Conservation (phyloP, 768 basidiomycete species). For the Lentinula sp. region DNA sequence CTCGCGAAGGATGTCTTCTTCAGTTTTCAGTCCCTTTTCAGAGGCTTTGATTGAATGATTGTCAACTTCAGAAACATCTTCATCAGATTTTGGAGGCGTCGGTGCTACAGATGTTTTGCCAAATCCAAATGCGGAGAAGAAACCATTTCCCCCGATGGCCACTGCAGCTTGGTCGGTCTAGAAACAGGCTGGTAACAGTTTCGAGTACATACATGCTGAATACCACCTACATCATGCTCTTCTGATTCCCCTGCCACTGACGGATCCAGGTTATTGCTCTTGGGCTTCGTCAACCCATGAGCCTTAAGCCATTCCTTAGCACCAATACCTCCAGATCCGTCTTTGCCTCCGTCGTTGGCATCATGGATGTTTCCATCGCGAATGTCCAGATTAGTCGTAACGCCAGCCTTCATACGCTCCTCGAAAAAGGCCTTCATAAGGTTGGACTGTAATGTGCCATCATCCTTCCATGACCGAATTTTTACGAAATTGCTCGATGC, state of each 20-base stretch:
- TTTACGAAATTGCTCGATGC: slow-evolving; percentile 16
- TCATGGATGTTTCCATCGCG: slow-evolving; percentile 12
- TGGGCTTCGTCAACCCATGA: neutral
- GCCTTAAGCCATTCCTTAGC: slow-evolving; percentile 6
- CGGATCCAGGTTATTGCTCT: neutral
- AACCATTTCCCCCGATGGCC: neutral
- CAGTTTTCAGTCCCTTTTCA: neutral
- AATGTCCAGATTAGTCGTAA: slow-evolving; percentile 17
- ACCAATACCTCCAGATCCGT: neutral
- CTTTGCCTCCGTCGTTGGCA: neutral
- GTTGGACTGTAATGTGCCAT: slow-evolving; percentile 17
- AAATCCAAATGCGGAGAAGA: slow-evolving; percentile 4
- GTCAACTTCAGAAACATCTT: neutral
- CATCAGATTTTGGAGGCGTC: neutral
- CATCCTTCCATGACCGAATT: slow-evolving; percentile 16
- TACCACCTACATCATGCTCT: neutral
- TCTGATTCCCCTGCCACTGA: neutral
- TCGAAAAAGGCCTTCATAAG: slow-evolving; percentile 17
- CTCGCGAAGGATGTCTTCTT: slow-evolving; percentile 6
- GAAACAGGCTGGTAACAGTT: neutral
- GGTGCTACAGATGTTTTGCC: neutral
- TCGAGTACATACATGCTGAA: neutral
- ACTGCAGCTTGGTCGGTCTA: neutral
- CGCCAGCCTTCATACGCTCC: slow-evolving; percentile 13
- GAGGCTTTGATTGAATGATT: neutral